A percentile compares a stretch with the other conserved stretches of the same genome.
Conservation (phyloP, 371 early-diverging fungal genomes). For the Apophysomyces ossiformis region DNA sequence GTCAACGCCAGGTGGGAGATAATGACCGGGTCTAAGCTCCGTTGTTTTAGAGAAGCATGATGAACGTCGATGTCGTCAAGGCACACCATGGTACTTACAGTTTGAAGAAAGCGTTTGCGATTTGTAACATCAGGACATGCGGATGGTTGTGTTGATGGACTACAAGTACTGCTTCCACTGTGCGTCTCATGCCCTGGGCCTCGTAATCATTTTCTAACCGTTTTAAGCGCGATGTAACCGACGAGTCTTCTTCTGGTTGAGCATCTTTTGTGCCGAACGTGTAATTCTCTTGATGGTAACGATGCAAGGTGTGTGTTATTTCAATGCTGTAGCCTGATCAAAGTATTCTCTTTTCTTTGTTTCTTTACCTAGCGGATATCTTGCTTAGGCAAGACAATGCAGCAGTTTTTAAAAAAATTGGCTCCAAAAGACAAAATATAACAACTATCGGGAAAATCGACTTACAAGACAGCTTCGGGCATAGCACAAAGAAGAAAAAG, state of each 20-base stretch:
- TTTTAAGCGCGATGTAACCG: constrained; percentile 66
- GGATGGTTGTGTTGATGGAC: constrained; percentile 87
- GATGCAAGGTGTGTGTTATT: not conserved
- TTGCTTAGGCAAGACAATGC: not conserved
- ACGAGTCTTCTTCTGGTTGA: constrained; percentile 77
- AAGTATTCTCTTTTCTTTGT: not conserved
- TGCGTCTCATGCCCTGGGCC: constrained; percentile 67
- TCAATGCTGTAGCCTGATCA: too few relatives aligned
- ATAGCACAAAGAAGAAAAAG: not conserved
- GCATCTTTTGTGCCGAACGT: constrained; percentile 78
- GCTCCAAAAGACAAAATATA: not conserved
- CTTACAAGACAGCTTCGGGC: constrained; percentile 6
- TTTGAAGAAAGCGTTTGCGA: constrained; percentile 77
- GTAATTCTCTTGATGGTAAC: constrained; percentile 52
- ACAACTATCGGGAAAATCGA: not conserved
- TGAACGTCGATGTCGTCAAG: not conserved
- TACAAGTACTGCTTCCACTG: constrained; percentile 79
- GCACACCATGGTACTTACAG: constrained; percentile 43
- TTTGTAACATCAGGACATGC: constrained; percentile 80
- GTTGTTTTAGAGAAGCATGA: not conserved
- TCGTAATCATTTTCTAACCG: constrained; percentile 72
- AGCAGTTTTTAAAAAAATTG: not conserved
- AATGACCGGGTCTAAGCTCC: constrained; percentile 72
- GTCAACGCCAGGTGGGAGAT: constrained; percentile 73
- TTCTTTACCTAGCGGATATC: constrained; percentile 29